Evolutionary conservation across 2,329 filamentous ascomycete species (phyloP).

Genomic region (Aspergillus sojae): DNA sequence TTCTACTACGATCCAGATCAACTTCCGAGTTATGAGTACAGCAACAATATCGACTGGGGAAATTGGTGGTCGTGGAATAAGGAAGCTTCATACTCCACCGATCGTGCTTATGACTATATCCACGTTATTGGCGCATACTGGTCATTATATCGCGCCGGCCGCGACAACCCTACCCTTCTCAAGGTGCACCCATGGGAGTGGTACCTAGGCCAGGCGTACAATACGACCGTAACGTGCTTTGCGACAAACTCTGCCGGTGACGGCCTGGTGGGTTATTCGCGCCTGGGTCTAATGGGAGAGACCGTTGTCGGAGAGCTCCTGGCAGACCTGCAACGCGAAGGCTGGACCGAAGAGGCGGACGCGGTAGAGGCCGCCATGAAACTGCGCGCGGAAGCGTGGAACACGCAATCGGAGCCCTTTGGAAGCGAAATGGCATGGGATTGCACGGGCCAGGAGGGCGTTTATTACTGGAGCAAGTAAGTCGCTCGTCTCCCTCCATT

Average conservation of each 20-base stretch:
- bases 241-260: conserved; percentile 45
- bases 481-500: conserved; percentile 1
- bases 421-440: conserved; percentile 67
- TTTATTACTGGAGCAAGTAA: conserved; percentile 61
- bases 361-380: conserved; percentile 53
- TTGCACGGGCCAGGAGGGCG: conserved; percentile 63
- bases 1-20: conserved; percentile 59
- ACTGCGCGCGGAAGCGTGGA: conserved; percentile 53
- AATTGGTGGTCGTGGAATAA: conserved; percentile 58
- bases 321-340: conserved; percentile 54
- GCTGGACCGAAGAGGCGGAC: conserved; percentile 41
- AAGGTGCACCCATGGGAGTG: conserved; percentile 52
- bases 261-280: conserved; percentile 28
- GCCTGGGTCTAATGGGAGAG: conserved; percentile 59
- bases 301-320: conserved; percentile 60
- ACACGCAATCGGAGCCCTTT: conserved; percentile 56
- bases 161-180: conserved; percentile 51
- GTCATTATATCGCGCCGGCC: conserved; percentile 58
- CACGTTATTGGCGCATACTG: conserved; percentile 61
- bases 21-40: conserved; percentile 50
- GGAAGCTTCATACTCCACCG: conserved; percentile 47
- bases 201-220: conserved; percentile 59
- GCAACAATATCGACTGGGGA: conserved; percentile 49
- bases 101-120: conserved; percentile 63
- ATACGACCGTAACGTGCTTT: conserved; percentile 44